These are phyloP conservation scores for Penicillium arizonense DNA, from an alignment of 495 filamentous ascomycete genomes.

Conservation along the genomic window DNA sequence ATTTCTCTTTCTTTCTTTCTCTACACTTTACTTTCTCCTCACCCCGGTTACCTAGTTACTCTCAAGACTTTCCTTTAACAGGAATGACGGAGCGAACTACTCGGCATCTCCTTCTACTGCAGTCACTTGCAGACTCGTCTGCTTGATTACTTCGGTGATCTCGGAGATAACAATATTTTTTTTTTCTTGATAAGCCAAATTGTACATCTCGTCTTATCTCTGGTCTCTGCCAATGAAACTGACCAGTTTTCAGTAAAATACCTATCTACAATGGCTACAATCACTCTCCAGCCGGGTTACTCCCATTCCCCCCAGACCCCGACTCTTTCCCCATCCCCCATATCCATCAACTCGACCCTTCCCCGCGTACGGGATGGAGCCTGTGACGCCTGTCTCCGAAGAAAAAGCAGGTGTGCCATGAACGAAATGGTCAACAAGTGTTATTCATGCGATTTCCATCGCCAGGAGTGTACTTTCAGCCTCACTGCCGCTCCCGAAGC, in stretches of 20 bases:
- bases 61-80: conserved; percentile 1
- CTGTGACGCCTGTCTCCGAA: conserved; percentile 78
- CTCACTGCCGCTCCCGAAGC: conserved; percentile 36
- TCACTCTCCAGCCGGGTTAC: conserved; percentile 41
- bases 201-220: not conserved
- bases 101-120: conserved; percentile 30
- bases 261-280: conserved; percentile 33
- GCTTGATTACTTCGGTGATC: conserved; percentile 11
- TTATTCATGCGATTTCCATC: conserved; percentile 54
- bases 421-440: conserved; percentile 57
- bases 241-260: not conserved
- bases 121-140: conserved; percentile 22
- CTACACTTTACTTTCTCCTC: not conserved
- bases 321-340: conserved; percentile 29
- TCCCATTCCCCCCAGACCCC: conserved; percentile 28
- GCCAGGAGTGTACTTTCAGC: conserved; percentile 53
- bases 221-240: conserved; percentile 8
- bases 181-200: conserved; percentile 14
- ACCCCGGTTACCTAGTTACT: not conserved
- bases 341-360: conserved; percentile 27
- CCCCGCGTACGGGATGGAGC: conserved; percentile 46
- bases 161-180: conserved; percentile 19
- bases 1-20: not conserved
- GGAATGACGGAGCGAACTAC: conserved; percentile 35
- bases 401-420: conserved; percentile 89